Base-by-base conservation (phyloP, 306 rosid genomes). In the Trichosanthes truncata region DNA sequence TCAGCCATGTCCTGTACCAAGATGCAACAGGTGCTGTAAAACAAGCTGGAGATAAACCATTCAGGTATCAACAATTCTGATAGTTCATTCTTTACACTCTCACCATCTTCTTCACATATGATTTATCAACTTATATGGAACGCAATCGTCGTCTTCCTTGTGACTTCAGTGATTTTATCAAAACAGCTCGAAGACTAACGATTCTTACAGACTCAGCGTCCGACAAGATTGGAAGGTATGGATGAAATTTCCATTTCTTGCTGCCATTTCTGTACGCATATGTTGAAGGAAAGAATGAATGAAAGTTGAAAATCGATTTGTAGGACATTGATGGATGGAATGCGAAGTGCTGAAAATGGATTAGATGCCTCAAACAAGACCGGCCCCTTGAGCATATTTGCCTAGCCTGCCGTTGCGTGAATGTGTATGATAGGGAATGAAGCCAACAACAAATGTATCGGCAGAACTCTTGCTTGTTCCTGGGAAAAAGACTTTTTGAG, bases 21-120 rank as follows among this genome's bases (percentile, higher is more conserved):
- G 97, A 93, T 76, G 83, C 91, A 38, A 76, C 84, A 0, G 99
- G 99, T 76, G 84, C 90, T 71, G 83, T 91, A 17, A 95, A 89
- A 83, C 91, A 83, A 84, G 90, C 89, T 14, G 99, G 99, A 66
- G 93, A 91, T 40, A 95, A 95, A 84, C 97, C 97, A 43, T 95
- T 92, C 87, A 86, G 97, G 99, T 93, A 83, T 38, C 2, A 72
- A 72, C 10, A 14, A 68, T 8, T 29, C 25, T 71, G 38, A 4
- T 79, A 36, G 11, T 14, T 51, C 38, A 40, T 49, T 36, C 15
- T 5, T 55, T 55, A 55, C 12, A 55, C 52, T 40, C 21, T 55
- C 38, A 35, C 48, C 59, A 74, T 51, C 46, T 59, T 59, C 14
- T 7, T 36, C 51, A n/a, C 33, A 15, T 25, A 45, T 7, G 35